These are phyloP conservation scores for Lactarius hatsudake DNA, from an alignment of 768 basidiomycete species.

Conservation along the genomic window DNA sequence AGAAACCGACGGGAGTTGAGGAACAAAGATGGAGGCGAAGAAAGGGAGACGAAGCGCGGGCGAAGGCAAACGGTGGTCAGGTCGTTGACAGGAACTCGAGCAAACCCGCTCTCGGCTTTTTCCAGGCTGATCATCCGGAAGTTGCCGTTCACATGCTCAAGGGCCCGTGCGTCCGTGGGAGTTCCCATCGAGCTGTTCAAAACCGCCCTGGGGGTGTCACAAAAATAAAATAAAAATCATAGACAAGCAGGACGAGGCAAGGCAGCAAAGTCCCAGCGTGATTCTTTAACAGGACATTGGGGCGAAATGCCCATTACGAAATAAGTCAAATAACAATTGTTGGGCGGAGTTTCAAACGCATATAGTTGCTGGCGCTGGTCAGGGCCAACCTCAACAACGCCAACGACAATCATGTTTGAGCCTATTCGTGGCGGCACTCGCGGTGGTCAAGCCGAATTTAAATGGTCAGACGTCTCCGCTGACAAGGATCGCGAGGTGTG, in stretches of 20 bases:
- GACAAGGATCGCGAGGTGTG: constrained; percentile 90
- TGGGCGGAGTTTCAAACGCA: background rate
- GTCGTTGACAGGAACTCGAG: background rate
- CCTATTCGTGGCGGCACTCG: constrained; percentile 86
- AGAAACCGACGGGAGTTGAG: background rate
- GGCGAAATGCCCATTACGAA: background rate
- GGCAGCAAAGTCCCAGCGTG: no score
- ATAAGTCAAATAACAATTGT: background rate
- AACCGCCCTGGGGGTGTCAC: no score
- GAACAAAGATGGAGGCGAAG: background rate
- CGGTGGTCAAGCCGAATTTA: constrained; percentile 89
- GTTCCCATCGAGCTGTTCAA: background rate
- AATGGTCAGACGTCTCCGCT: constrained; percentile 85
- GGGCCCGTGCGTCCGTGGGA: constrained; percentile 22
- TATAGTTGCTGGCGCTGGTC: background rate
- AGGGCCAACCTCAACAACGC: background rate
- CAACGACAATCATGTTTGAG: constrained; percentile 58
- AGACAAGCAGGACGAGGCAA: no score
- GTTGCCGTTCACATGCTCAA: constrained; percentile 3
- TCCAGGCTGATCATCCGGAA: constrained; percentile 22
- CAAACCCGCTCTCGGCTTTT: constrained; percentile 7
- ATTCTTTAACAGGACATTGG: background rate
- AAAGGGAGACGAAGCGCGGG: background rate
- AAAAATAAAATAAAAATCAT: no score
- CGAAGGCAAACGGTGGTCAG: constrained; percentile 1